Evolutionary conservation across 768 basidiomycete species (phyloP).

Genomic region (Chalciporus piperatus): DNA sequence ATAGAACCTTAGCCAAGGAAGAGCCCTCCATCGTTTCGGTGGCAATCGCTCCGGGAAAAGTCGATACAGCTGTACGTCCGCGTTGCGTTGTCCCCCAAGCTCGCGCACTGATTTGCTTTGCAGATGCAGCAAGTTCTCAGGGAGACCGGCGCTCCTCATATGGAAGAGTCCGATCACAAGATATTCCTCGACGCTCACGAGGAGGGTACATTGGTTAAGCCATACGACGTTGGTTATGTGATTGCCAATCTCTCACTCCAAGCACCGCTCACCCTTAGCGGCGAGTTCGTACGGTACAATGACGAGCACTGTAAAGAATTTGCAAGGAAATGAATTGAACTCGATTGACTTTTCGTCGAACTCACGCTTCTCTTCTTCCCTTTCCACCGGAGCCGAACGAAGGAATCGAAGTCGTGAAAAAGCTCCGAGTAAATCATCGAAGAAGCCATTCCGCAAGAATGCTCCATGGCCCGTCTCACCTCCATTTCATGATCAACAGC

Average conservation of each 20-base stretch:
- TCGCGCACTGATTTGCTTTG: not conserved
- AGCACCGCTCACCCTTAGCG: slow-evolving; percentile 62
- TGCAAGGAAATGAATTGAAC: slow-evolving; percentile 30
- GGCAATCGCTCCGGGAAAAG: slow-evolving; percentile 84
- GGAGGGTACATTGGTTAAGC: slow-evolving; percentile 70
- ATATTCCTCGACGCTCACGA: slow-evolving; percentile 56
- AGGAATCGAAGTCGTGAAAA: slow-evolving; percentile 13
- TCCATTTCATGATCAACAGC: not conserved
- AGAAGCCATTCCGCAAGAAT: slow-evolving; percentile 3
- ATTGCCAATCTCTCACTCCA: slow-evolving; percentile 72
- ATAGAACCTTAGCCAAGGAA: slow-evolving; percentile 80
- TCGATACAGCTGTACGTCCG: slow-evolving; percentile 69
- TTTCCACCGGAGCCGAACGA: slow-evolving; percentile 12
- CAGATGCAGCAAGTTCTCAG: slow-evolving; percentile 74
- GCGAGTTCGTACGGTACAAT: slow-evolving; percentile 82
- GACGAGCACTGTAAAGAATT: slow-evolving; percentile 63
- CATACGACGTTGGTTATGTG: slow-evolving; percentile 74
- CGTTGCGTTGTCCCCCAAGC: not conserved
- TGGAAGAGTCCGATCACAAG: slow-evolving; percentile 54
- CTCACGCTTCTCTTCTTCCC: not conserved
- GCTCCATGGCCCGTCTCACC: not conserved
- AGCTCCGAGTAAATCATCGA: slow-evolving; percentile 11
- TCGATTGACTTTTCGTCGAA: not conserved
- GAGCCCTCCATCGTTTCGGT: slow-evolving; percentile 73
- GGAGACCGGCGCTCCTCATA: slow-evolving; percentile 44